Percentiles rank a stretch among this genome's conserved stretches.
Evolutionary conservation across 345 rosid genomes (phyloP).

Genomic region (Capsella bursapastoris): DNA sequence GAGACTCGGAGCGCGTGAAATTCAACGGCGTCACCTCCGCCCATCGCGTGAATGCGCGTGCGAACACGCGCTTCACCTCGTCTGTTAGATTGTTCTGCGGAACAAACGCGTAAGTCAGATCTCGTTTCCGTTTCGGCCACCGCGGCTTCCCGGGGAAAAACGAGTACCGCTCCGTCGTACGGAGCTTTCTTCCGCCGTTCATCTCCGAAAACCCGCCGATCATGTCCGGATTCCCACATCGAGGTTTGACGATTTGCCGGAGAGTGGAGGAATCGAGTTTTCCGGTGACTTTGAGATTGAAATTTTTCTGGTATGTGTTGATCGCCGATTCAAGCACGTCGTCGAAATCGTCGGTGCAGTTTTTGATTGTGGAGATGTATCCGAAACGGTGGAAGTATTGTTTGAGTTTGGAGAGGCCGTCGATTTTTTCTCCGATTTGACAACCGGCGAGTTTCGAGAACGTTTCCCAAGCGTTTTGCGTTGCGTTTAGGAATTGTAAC

Average conservation of each 20-base stretch:
- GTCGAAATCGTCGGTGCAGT: constrained; percentile 71
- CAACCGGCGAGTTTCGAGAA: constrained; percentile 69
- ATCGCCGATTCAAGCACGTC: constrained; percentile 57
- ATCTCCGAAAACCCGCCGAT: constrained; percentile 68
- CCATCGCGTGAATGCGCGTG: constrained; percentile 78
- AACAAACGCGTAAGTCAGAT: constrained; percentile 67
- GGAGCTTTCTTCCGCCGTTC: constrained; percentile 57
- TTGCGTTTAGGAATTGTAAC: constrained; percentile 36
- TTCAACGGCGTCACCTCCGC: constrained; percentile 66
- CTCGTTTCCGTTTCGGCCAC: constrained; percentile 59
- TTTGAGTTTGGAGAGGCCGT: constrained; percentile 73
- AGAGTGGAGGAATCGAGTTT: constrained; percentile 63
- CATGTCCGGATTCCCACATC: constrained; percentile 81
- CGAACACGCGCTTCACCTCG: constrained; percentile 59
- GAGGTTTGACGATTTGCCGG: constrained; percentile 53
- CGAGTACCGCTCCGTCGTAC: constrained; percentile 59
- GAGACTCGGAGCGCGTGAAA: constrained; percentile 54
- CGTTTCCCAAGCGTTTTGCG: constrained; percentile 59
- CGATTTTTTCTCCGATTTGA: constrained; percentile 57
- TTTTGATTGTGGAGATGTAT: constrained; percentile 50
- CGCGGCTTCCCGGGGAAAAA: constrained; percentile 73
- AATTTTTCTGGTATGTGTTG: constrained; percentile 66
- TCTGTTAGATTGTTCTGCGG: constrained; percentile 52
- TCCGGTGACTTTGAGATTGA: constrained; percentile 70
- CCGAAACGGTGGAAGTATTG: constrained; percentile 79